Evolutionary conservation across 306 rosid species (phyloP), one percentile per base, ranked within the genome.

Genomic region (Acacia crassicarpa): DNA sequence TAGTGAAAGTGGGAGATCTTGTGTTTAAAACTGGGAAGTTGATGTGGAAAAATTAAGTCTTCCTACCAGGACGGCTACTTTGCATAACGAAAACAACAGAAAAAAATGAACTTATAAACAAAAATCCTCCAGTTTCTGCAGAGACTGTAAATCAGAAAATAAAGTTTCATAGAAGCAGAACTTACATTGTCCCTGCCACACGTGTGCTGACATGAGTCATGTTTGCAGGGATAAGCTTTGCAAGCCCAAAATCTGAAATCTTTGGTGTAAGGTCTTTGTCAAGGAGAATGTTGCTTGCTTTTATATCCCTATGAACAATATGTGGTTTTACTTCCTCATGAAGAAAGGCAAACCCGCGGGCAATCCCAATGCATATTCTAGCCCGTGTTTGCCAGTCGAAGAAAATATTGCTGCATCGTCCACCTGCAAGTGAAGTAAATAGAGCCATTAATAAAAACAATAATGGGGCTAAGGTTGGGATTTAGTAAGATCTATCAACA

Each of bases 111-210:
- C 44, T 32, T 4, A 3, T 27, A 53, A 58, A 80, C 33, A 72
- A 76, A 9, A 77, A 69, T 6, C 9, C 12, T 76, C 49, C 75
- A 58, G 83, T 41, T 65, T 67, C 16, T 43, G 25, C 58, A 61
- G 32, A 67, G 83, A 73, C 61, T 33, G 46, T 83, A 78, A 68
- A 79, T 67, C 35, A 69, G n/a, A 67, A 70, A 25, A 23, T 51
- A 51, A 35, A 76, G 56, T 53, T 67, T 45, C 63, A 49, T 35
- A 62, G 53, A 27, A 7, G 23, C 20, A 44, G 69, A 20, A 80
- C 97, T 91, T 85, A 95, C 99, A 95, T 72, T 41, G 99, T 95
- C 90, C 99, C 99, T 25, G 99, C 99, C 56, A 95, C 99, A 23
- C 99, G 97, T n/a, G 99, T 95, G 84, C 98, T 95, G 73, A 93